phyloP scores from a whole-genome alignment of 2,329 filamentous ascomycete species.

The Ceratocystis papillata region DNA sequence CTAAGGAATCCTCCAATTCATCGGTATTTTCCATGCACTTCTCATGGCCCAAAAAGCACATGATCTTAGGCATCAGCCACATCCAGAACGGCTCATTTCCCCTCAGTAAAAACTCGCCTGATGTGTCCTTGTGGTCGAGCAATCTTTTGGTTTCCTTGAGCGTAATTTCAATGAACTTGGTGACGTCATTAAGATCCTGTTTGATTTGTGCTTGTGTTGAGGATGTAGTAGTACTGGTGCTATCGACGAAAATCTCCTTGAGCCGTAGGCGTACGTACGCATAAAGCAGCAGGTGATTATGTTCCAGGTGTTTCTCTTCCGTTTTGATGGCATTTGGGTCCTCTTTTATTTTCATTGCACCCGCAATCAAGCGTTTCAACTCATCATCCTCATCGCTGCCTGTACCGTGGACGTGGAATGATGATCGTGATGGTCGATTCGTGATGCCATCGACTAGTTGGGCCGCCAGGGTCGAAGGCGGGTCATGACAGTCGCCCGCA shows the following conservation, averaged over 20 bases:
- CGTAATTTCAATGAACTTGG: constrained; percentile 64
- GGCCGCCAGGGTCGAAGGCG: constrained; percentile 75
- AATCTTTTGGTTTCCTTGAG: constrained; percentile 64
- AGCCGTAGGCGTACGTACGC: constrained; percentile 72
- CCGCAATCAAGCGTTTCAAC: constrained; percentile 56
- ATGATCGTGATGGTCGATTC: neutral
- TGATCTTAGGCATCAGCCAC: constrained; percentile 51
- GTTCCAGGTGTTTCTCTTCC: constrained; percentile 54
- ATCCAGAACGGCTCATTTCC: constrained; percentile 53
- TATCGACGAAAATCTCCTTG: constrained; percentile 45
- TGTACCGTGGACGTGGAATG: constrained; percentile 54
- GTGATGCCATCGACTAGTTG: constrained; percentile 57
- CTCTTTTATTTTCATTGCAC: constrained; percentile 46
- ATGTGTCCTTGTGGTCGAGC: constrained; percentile 40
- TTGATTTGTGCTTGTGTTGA: constrained; percentile 12
- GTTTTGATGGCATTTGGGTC: constrained; percentile 46
- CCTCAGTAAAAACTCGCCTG: constrained; percentile 39
- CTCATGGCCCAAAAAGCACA: constrained; percentile 45
- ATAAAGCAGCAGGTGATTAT: constrained; percentile 78
- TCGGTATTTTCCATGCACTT: constrained; percentile 30
- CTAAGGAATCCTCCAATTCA: constrained; percentile 23
- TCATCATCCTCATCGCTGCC: constrained; percentile 57
- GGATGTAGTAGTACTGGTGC: neutral
- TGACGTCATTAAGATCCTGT: constrained; percentile 45
- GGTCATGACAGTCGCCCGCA: constrained; percentile 30